These are phyloP conservation scores for Echites panduratus DNA, from an alignment of 257 asterid species.

Conservation along the genomic window DNA sequence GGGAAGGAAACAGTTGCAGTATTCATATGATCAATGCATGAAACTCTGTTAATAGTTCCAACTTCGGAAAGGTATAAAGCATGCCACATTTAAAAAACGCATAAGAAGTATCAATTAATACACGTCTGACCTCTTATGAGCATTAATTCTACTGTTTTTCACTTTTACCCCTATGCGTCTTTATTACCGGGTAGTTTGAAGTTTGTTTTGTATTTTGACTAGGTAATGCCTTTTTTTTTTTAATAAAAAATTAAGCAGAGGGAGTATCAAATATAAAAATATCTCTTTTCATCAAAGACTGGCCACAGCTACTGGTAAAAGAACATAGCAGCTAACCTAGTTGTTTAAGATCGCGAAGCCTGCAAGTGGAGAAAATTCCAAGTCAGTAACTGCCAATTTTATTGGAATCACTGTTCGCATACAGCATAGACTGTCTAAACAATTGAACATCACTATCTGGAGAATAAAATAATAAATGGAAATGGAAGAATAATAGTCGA, in stretches of 20 bases:
- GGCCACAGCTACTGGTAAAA: neutral
- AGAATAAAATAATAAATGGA: neutral
- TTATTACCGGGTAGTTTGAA: too few relatives aligned
- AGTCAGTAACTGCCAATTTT: constrained; percentile 9
- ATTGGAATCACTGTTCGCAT: neutral
- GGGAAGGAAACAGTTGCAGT: neutral
- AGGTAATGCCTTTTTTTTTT: too few relatives aligned
- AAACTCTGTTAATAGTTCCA: neutral
- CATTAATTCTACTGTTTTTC: too few relatives aligned
- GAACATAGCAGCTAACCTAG: constrained; percentile 46
- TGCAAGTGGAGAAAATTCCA: constrained; percentile 29
- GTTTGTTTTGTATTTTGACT: too few relatives aligned
- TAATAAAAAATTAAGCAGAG: too few relatives aligned
- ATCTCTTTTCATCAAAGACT: neutral
- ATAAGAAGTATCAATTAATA: neutral
- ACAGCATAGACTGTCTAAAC: neutral
- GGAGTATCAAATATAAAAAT: too few relatives aligned
- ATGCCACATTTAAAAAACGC: neutral
- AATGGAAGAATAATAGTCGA: neutral
- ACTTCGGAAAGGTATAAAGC: neutral
- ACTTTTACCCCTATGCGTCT: too few relatives aligned
- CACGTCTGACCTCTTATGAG: neutral
- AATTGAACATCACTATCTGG: neutral
- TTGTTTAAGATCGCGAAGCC: constrained; percentile 97
- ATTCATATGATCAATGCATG: too few relatives aligned